These are phyloP conservation scores for Backusella sp. DNA, from an alignment of 192 early-diverging fungal species.

Conservation along the genomic window DNA sequence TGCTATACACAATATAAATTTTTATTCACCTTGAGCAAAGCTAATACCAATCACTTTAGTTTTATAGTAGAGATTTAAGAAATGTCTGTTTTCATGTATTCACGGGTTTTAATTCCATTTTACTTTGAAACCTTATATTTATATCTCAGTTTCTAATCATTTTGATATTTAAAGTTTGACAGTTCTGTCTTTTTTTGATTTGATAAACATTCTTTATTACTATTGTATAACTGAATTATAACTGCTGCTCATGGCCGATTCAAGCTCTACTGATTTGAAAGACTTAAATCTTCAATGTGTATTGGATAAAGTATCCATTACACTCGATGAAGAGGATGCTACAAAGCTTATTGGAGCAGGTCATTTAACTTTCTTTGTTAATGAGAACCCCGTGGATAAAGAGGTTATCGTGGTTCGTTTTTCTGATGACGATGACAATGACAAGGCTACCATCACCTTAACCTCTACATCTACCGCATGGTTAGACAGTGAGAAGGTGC, in stretches of 20 bases:
- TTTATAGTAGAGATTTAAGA: too few species aligned
- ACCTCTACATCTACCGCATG: slow-evolving; percentile 10
- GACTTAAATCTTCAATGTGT: neutral
- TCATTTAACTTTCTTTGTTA: slow-evolving; percentile 5
- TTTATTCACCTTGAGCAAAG: too few species aligned
- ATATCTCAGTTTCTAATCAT: neutral
- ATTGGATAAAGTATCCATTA: neutral
- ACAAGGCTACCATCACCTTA: neutral
- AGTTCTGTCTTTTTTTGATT: neutral
- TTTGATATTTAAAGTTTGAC: neutral
- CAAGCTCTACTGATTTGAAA: neutral
- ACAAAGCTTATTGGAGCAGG: neutral
- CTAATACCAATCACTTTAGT: too few species aligned
- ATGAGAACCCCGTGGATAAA: neutral
- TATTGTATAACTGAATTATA: neutral
- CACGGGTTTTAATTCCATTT: neutral
- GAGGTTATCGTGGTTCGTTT: neutral
- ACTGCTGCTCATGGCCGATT: neutral
- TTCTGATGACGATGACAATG: neutral
- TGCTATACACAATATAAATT: too few species aligned
- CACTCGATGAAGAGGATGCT: neutral
- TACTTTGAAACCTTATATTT: neutral
- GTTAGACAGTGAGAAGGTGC: neutral
- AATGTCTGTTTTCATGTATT: too few species aligned
- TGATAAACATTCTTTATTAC: neutral